Conservation (phyloP, 805 yeast genomes). For the Candida glaebosa region DNA sequence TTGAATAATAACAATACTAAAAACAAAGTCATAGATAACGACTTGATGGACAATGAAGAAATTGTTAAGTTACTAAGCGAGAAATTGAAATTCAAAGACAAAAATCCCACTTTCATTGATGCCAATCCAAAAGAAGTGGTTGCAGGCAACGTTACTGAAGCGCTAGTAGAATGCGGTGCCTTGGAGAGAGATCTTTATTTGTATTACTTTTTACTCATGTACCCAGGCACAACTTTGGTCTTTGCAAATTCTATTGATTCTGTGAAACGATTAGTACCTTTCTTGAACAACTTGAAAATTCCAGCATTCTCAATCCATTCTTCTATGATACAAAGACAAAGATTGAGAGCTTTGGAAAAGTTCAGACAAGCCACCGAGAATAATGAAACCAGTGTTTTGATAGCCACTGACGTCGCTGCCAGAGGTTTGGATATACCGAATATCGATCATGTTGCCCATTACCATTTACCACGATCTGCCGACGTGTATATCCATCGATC, state of each 20-base stretch:
- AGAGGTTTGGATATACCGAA: slow-evolving; percentile 92
- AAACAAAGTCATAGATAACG: slow-evolving; percentile 24
- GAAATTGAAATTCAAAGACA: slow-evolving; percentile 68
- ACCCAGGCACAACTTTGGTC: slow-evolving; percentile 85
- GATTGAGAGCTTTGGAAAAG: slow-evolving; percentile 80
- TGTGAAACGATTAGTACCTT: slow-evolving; percentile 79
- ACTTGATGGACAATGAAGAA: slow-evolving; percentile 48
- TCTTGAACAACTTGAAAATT: slow-evolving; percentile 64
- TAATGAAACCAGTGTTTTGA: slow-evolving; percentile 59
- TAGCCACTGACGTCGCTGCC: slow-evolving; percentile 98
- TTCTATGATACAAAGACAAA: slow-evolving; percentile 90
- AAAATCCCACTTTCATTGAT: slow-evolving; percentile 70
- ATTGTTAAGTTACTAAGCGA: slow-evolving; percentile 62
- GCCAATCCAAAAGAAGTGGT: slow-evolving; percentile 83
- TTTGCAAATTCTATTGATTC: slow-evolving; percentile 96
- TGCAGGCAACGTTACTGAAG: slow-evolving; percentile 72
- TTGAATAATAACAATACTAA: slow-evolving; percentile 41
- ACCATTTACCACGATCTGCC: slow-evolving; percentile 91
- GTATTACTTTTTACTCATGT: slow-evolving; percentile 81
- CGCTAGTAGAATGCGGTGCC: slow-evolving; percentile 87
- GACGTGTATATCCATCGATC: slow-evolving; percentile 94
- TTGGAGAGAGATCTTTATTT: slow-evolving; percentile 85
- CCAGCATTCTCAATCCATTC: slow-evolving; percentile 82
- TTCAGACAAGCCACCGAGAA: slow-evolving; percentile 54
- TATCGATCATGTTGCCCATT: slow-evolving; percentile 92